Percentiles rank a stretch among this genome's conserved stretches.
These are phyloP conservation scores for Tylopilus plumbeoviolaceoides DNA, from an alignment of 768 basidiomycete species.

Conservation along the genomic window DNA sequence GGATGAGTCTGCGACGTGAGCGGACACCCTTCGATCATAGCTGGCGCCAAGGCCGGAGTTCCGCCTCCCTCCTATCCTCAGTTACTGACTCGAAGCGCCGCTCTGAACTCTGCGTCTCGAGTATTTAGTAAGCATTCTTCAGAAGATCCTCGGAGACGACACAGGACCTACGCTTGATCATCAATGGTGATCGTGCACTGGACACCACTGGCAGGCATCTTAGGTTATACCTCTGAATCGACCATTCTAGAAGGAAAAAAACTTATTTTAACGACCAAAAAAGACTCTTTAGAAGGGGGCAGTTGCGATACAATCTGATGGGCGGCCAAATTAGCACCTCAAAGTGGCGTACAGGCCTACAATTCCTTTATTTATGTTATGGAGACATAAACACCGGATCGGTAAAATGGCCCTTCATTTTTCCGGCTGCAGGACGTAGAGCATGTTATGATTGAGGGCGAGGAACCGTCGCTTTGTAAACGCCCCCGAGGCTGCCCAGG, in stretches of 20 bases:
- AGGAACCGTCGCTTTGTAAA: too few relatives aligned
- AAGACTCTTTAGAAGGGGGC: not conserved
- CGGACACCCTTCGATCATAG: not conserved
- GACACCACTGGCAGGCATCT: not conserved
- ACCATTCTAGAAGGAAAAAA: too few relatives aligned
- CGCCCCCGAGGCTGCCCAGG: too few relatives aligned
- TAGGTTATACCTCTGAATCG: too few relatives aligned
- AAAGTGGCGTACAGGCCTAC: not conserved
- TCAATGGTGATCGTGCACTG: not conserved
- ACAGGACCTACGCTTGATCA: not conserved
- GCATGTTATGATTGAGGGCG: too few relatives aligned
- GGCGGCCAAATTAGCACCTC: not conserved
- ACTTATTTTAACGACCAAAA: not conserved
- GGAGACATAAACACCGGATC: too few relatives aligned
- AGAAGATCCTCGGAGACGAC: not conserved
- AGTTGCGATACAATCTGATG: not conserved
- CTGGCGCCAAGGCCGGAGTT: not conserved
- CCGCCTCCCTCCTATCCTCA: not conserved
- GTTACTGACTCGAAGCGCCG: not conserved
- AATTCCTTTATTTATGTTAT: too few relatives aligned
- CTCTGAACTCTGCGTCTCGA: not conserved
- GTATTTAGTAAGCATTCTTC: not conserved
- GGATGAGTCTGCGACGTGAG: not conserved
- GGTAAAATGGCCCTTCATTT: too few relatives aligned
- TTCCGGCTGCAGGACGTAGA: too few relatives aligned